Conservation (phyloP, 1,139 yeast species). For the Suhomyces choctaworum region DNA sequence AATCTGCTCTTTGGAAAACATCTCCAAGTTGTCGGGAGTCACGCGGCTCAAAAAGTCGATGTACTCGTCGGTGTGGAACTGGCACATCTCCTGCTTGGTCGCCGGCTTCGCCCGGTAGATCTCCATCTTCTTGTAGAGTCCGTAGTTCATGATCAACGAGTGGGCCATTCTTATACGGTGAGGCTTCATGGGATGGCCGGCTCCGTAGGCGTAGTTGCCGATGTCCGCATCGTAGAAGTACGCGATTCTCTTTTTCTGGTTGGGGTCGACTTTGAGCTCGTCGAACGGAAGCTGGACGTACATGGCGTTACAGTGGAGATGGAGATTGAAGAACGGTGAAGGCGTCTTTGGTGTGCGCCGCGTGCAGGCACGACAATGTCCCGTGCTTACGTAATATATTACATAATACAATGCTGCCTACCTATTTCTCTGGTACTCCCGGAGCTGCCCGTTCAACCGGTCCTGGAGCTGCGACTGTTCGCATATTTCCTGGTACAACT, state of each 20-base stretch:
- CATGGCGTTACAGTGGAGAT: too few relatives aligned
- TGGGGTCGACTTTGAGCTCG: constrained; percentile 42
- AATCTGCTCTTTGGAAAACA: constrained; percentile 87
- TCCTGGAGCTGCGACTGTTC: constrained; percentile 48
- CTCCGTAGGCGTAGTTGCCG: constrained; percentile 96
- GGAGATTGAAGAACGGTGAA: too few relatives aligned
- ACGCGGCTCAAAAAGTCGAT: constrained; percentile 91
- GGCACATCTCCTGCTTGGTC: constrained; percentile 96
- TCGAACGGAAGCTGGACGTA: constrained; percentile 49
- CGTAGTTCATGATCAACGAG: constrained; percentile 94
- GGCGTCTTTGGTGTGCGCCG: constrained; percentile 1
- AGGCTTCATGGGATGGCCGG: constrained; percentile 99
- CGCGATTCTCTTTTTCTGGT: constrained; percentile 42
- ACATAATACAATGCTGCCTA: too few relatives aligned
- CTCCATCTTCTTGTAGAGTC: constrained; percentile 94
- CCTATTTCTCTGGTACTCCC: constrained; percentile 9
- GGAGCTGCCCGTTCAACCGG: constrained; percentile 48
- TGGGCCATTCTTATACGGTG: constrained; percentile 99
- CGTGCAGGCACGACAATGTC: constrained; percentile 2
- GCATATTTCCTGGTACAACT: constrained; percentile 40
- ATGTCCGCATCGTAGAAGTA: constrained; percentile 71
- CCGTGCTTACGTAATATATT: too few relatives aligned
- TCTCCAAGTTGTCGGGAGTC: constrained; percentile 89
- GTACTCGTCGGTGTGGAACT: constrained; percentile 96
- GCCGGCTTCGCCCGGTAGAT: constrained; percentile 97